Conservation (phyloP, 2,329 filamentous ascomycete genomes). For the Leptodontidium sp. region DNA sequence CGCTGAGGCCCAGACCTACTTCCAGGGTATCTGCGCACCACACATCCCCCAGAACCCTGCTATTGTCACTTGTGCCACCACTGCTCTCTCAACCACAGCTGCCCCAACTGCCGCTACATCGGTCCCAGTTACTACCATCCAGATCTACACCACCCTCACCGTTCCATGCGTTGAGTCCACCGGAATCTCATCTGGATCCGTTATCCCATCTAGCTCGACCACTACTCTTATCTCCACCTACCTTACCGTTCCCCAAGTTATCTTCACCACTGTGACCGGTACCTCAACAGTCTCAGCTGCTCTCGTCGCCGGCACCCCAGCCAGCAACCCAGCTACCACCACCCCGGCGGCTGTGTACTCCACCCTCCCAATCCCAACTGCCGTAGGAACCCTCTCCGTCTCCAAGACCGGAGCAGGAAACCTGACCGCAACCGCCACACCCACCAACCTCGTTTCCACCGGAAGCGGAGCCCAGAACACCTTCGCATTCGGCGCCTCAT, state of each 20-base stretch:
- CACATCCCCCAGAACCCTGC: slow-evolving; percentile 81
- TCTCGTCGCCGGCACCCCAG: slow-evolving; percentile 50
- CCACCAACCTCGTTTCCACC: slow-evolving; percentile 49
- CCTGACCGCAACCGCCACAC: slow-evolving; percentile 39
- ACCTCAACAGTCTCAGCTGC: slow-evolving; percentile 24
- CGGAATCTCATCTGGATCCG: slow-evolving; percentile 50
- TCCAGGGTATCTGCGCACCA: slow-evolving; percentile 88
- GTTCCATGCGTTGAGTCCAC: slow-evolving; percentile 56
- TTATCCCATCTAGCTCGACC: slow-evolving; percentile 56
- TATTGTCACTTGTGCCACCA: slow-evolving; percentile 79
- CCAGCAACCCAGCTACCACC: slow-evolving; percentile 45
- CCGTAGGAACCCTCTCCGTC: slow-evolving; percentile 20
- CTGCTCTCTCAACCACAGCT: slow-evolving; percentile 58
- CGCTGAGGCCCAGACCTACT: slow-evolving; percentile 77
- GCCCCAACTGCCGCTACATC: slow-evolving; percentile 42
- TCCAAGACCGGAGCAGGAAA: slow-evolving; percentile 36
- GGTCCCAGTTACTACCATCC: slow-evolving; percentile 57
- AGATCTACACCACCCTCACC: slow-evolving; percentile 58
- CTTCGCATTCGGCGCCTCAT: slow-evolving; percentile 40
- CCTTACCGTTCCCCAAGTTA: slow-evolving; percentile 61
- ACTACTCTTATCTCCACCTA: slow-evolving; percentile 58
- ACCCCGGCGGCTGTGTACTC: slow-evolving; percentile 38
- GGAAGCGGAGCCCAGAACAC: slow-evolving; percentile 44
- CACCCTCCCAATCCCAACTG: slow-evolving; percentile 38
- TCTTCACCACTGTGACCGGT: slow-evolving; percentile 49